A percentile compares a stretch with the other conserved stretches of the same genome.
Conservation (phyloP, 2,329 filamentous ascomycete species). For the Pseudocercospora eumusae region DNA sequence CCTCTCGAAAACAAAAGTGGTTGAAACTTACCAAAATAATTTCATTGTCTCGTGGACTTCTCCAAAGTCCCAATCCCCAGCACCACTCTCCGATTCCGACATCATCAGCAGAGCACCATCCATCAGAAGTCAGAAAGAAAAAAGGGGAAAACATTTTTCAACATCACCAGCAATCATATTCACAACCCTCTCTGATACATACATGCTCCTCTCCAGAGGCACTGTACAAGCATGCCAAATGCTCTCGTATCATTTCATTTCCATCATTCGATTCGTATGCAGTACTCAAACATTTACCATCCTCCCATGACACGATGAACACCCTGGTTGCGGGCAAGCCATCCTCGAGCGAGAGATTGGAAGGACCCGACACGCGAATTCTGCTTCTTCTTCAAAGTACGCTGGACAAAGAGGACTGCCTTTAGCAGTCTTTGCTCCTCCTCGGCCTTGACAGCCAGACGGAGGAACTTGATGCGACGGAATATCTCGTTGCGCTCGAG, state of each 20-base stretch:
- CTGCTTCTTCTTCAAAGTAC: not conserved
- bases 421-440: not conserved
- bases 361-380: not conserved
- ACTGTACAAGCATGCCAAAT: not conserved
- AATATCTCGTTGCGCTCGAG: not conserved
- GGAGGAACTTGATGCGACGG: slow-evolving; percentile 2
- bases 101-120: not conserved
- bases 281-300: not conserved
- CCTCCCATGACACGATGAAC: not conserved
- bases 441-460: not conserved
- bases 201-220: not conserved
- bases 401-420: not conserved
- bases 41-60: too few species aligned
- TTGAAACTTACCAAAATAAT: not conserved
- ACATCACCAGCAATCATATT: too few species aligned
- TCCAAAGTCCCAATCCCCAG: not conserved
- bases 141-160: too few species aligned
- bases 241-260: not conserved
- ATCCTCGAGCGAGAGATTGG: not conserved
- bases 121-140: not conserved
- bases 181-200: not conserved
- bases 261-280: not conserved
- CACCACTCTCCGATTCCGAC: not conserved
- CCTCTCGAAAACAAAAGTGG: not conserved
- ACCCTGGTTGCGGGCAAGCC: not conserved